Evolutionary conservation across 225 moss, liverwort and hornwort genomes (phyloP), one percentile per base, ranked within the genome.

Genomic region (Sphagnum contortum): DNA sequence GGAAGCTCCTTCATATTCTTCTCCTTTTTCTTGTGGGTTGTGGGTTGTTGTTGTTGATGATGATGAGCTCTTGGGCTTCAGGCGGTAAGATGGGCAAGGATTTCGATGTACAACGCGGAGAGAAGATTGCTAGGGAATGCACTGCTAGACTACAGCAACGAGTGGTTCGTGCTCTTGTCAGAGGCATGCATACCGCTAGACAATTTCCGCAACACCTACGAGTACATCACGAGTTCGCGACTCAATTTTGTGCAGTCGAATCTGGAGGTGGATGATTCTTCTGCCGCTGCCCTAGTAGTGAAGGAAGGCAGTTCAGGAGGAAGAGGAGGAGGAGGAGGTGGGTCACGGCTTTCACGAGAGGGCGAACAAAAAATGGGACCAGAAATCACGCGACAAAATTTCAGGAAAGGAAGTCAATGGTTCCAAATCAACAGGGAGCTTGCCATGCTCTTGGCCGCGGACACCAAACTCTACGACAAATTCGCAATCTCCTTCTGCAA

Each of bases 361-460:
- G 6, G 3, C 0, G 71, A 46, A 0, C 0, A 59, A 55, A 13
- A 10, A 3, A 83, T 83, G 79, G 67, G 5, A n/a, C 83, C 83
- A 4, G 83, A 79, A 57, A 61, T 83, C 69, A 76, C 79, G 0
- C 0, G 0, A 0, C 2, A 12, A 48, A 83, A 76, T 48, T 83
- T 83, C 9, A 79, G 76, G 5, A 83, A 83, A 62, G 83, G 83
- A 2, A 83, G 79, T 6, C 79, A 83, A 3, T 83, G 83, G 83
- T 83, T 83, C 53, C 83, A 83, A 48, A 76, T 83, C 0, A 69
- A 71, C 5, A 68, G 79, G 2, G 69, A 69, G 46, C 29, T 83
- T 0, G 83, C 79, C 0, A 52, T 64, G 4, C 0, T 6, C 9
- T 73, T 74, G 3, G 74, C 63, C 0, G 4, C 51, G 0, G 69